Conservation (phyloP, 345 rosid genomes). For the Eucalyptus tenuipes region DNA sequence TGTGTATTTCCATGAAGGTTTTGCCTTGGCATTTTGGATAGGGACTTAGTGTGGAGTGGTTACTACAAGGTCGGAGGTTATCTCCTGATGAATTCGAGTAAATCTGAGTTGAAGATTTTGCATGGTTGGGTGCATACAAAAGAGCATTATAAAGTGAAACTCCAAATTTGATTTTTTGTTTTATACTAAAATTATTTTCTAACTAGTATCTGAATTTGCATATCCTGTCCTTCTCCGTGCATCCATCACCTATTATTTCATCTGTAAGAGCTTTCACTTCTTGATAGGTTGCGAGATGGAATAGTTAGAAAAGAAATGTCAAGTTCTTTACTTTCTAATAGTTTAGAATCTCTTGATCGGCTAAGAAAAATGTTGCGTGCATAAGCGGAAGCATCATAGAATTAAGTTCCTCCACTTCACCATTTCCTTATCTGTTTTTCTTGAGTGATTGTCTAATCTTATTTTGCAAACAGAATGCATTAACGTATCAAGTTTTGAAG, state of each 20-base stretch:
- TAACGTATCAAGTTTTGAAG: neutral
- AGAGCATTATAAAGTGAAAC: neutral
- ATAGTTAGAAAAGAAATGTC: slow-evolving; percentile 15
- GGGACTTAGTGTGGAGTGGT: no score
- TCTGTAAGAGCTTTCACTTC: neutral
- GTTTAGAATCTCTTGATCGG: slow-evolving; percentile 32
- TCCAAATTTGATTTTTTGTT: neutral
- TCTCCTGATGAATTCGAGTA: no score
- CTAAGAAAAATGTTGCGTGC: slow-evolving; percentile 32
- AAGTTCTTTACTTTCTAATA: slow-evolving; percentile 20
- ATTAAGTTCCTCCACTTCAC: slow-evolving; percentile 17
- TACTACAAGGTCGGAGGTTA: no score
- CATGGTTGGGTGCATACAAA: neutral
- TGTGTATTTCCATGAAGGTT: no score
- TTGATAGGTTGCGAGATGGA: slow-evolving; percentile 20
- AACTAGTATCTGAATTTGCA: neutral
- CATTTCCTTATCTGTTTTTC: neutral
- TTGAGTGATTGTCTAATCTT: neutral
- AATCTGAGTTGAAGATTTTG: neutral
- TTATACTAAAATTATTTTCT: neutral
- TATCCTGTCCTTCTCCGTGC: no score
- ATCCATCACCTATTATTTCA: neutral
- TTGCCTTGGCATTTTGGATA: no score
- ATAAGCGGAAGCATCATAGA: slow-evolving; percentile 57
- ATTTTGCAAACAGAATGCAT: neutral